Conservation (phyloP, 2,329 filamentous ascomycete species). For the Penicillium janthinellum region DNA sequence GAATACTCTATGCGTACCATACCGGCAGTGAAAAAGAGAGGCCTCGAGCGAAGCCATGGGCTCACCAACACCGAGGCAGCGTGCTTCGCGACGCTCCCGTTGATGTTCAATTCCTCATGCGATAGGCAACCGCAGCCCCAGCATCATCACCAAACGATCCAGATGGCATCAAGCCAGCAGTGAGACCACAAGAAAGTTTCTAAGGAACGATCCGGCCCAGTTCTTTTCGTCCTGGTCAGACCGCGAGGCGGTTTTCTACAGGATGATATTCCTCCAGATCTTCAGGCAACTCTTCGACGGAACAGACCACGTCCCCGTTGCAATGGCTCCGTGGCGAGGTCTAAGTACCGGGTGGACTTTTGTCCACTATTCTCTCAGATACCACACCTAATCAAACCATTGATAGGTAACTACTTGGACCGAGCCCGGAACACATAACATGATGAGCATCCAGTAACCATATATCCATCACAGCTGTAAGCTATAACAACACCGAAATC, state of each 20-base stretch:
- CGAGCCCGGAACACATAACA: background rate
- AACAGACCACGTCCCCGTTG: background rate
- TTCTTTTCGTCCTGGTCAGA: too few relatives aligned
- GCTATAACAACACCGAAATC: slow-evolving; percentile 8
- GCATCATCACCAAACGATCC: background rate
- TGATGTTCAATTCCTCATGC: background rate
- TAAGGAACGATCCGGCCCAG: background rate
- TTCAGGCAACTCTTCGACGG: background rate
- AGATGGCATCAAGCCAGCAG: background rate
- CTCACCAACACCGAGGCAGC: background rate
- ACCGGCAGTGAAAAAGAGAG: background rate
- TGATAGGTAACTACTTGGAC: background rate
- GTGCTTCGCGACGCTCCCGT: background rate
- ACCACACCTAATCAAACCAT: background rate
- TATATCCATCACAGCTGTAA: background rate
- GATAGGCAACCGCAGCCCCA: background rate
- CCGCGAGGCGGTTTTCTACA: too few relatives aligned
- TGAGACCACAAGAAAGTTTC: background rate
- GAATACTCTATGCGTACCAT: background rate
- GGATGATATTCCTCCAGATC: background rate
- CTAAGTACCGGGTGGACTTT: too few relatives aligned
- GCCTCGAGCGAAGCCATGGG: background rate
- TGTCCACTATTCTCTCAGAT: background rate
- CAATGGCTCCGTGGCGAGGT: background rate
- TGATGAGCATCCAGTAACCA: background rate